Evolutionary conservation across 2,329 filamentous ascomycete genomes (phyloP), one percentile per base, ranked within the genome.

Genomic region (Xylariaceae sp.): DNA sequence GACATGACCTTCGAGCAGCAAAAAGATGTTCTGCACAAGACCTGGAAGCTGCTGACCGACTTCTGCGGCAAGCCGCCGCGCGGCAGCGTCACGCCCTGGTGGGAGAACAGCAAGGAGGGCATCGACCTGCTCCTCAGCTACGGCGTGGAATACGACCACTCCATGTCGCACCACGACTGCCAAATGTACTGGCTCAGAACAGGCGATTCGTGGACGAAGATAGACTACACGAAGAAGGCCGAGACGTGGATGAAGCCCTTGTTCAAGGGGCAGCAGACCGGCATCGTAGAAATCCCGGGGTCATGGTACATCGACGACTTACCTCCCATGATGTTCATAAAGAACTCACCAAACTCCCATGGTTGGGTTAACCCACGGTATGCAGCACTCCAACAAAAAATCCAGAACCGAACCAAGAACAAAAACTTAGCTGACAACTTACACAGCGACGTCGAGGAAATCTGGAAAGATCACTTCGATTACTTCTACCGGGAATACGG

Each of bases 1-100:
- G 80, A 84, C 53, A 88, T 90, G 86, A 86, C 79, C 0, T 67
- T 87, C 1, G 86, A 89, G 65, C 88, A 92, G 70, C 87, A 92
- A 67, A 79, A 78, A 12, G 86, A 88, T 51, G 84, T 92, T 12
- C 78, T 92, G 5, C 84, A 87, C 65, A 88, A 88, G 70, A 88
- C 86, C 16, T 89, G 85, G 66, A 78, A 80, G 21, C 76, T 89
- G 68, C 76, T 90, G 32, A 89, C 83, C 0, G 82, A 86, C 0
- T 87, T 92, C 63, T 81, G 80, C 42, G 84, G 87, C 6, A 89
- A 88, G 70, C 84, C 84, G 0, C 88, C 88, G 0, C 74, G 85
- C 0, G 87, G 88, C 0, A 85, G 80, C 39, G 86, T 90, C 0
- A 87, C 86, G 0, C 88, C 88, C 0, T 91, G 65, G 66, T 91